Evolutionary conservation across 768 basidiomycete species (phyloP), one percentile per base, ranked within the genome.

Genomic region (Mycena albidolilacea): DNA sequence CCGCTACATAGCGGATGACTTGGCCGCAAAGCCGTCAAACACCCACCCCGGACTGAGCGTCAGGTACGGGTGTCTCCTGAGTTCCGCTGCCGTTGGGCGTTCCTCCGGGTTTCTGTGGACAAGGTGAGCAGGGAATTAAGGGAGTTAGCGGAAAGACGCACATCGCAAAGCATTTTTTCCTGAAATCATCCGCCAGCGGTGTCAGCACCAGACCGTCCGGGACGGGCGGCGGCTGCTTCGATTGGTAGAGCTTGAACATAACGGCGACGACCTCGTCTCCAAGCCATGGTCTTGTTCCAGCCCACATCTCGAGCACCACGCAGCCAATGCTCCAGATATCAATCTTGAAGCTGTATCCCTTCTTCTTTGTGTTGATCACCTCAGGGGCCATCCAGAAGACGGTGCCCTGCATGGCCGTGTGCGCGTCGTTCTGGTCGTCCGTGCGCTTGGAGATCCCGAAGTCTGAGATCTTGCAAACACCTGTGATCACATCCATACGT

Each of bases 371-470:
- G 73, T 96, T 92, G 71, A 96, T 90, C 66, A 98, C 95, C 84
- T 96, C 97, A 0, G 97, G 97, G 11, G 97, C 97, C 97, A 99
- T 98, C 97, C 98, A 99, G 81, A 98, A 99, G 44, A 99, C 94
- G 21, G 97, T 97, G 35, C 98, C 98, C 81, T 96, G 95, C 96
- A 99, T 97, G 23, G 95, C 94, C 2, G 97, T 97, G 74, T 90
- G 92, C 62, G 94, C 94, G n/a, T 90, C 94, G 64, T 91, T 91
- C 64, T 94, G 89, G 72, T 98, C 96, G 73, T 94, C 96, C 73
- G 92, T 96, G 72, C 95, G 90, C 83, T 98, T 99, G n/a, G 96
- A 97, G 69, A 99, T 98, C 52, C 98, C 98, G 79, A 98, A 98
- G 83, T 99, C 97, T 3, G 96, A 97, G 64, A 99, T 99, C 84